Evolutionary conservation across 2,329 filamentous ascomycete genomes (phyloP).

Genomic region (Lasiodiplodia citricola): DNA sequence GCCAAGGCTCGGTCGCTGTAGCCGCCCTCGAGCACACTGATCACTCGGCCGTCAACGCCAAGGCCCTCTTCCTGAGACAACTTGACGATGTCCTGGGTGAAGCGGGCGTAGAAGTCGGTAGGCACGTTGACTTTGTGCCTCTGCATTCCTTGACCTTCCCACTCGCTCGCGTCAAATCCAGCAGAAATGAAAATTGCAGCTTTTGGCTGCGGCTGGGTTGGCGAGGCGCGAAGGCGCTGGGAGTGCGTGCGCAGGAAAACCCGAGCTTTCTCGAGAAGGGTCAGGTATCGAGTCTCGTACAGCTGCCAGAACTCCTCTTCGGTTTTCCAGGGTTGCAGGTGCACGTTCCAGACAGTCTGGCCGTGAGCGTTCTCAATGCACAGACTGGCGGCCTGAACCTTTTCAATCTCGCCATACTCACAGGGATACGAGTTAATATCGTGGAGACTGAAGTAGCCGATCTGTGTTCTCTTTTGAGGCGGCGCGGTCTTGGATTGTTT

Average conservation of each 20-base stretch:
- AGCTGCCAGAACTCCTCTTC: constrained; percentile 86
- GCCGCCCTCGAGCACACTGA: constrained; percentile 94
- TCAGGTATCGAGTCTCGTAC: constrained; percentile 78
- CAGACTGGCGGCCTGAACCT: constrained; percentile 90
- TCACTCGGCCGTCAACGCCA: constrained; percentile 79
- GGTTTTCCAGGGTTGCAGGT: constrained; percentile 85
- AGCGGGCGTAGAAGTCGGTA: constrained; percentile 92
- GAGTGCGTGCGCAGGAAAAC: constrained; percentile 77
- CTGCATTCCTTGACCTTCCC: constrained; percentile 92
- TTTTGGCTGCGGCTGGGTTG: constrained; percentile 68
- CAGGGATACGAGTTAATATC: constrained; percentile 99
- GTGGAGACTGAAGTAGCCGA: constrained; percentile 96
- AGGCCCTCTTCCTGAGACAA: constrained; percentile 81
- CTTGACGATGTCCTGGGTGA: constrained; percentile 83
- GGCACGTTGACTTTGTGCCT: constrained; percentile 94
- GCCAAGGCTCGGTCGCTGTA: constrained; percentile 91
- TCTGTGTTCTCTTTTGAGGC: constrained; percentile 79
- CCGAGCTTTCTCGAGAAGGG: constrained; percentile 81
- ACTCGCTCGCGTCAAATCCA: constrained; percentile 96
- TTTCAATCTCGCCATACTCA: constrained; percentile 89
- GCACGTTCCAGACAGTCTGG: constrained; percentile 95
- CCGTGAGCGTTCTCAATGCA: constrained; percentile 94
- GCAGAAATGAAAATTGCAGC: constrained; percentile 94
- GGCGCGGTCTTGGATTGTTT: constrained; percentile 71
- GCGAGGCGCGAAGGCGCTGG: constrained; percentile 62